Evolutionary conservation across 2,329 filamentous ascomycete genomes (phyloP).

Genomic region (Aspergillus brasiliensis): DNA sequence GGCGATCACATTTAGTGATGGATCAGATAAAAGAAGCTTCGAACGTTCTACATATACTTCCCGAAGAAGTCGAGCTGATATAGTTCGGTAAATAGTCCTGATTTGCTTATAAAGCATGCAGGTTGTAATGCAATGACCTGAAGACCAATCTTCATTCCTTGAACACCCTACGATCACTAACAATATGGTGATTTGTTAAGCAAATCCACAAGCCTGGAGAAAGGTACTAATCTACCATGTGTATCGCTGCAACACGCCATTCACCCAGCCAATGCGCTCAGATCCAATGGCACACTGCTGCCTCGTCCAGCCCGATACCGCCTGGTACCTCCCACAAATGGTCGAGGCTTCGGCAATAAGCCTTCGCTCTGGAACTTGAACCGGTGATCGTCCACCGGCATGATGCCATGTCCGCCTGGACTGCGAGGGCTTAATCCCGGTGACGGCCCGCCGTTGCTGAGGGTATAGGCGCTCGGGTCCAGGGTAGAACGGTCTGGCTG

Average conservation of each 20-base stretch:
- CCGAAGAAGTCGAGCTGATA: neutral
- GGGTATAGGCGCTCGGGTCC: constrained; percentile 75
- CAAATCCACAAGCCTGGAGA: neutral
- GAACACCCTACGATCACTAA: neutral
- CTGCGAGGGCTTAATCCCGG: constrained; percentile 28
- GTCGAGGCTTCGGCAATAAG: constrained; percentile 79
- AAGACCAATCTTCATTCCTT: neutral
- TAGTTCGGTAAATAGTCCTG: neutral
- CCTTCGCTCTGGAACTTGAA: constrained; percentile 87
- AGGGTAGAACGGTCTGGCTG: constrained; percentile 63
- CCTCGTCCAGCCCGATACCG: constrained; percentile 88
- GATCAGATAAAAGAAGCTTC: neutral
- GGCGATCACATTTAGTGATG: neutral
- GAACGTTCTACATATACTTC: neutral
- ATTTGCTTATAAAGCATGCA: neutral
- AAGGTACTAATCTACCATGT: neutral
- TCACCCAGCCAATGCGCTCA: constrained; percentile 52
- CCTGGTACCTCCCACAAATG: constrained; percentile 72
- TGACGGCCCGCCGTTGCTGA: constrained; percentile 61
- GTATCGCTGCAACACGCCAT: neutral
- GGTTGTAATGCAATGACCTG: neutral
- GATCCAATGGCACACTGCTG: constrained; percentile 88
- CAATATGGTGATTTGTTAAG: neutral
- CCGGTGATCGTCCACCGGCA: constrained; percentile 72
- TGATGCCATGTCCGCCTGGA: constrained; percentile 31